Conservation (phyloP, 2,329 filamentous ascomycete genomes). For the Colletotrichum cuscutae region DNA sequence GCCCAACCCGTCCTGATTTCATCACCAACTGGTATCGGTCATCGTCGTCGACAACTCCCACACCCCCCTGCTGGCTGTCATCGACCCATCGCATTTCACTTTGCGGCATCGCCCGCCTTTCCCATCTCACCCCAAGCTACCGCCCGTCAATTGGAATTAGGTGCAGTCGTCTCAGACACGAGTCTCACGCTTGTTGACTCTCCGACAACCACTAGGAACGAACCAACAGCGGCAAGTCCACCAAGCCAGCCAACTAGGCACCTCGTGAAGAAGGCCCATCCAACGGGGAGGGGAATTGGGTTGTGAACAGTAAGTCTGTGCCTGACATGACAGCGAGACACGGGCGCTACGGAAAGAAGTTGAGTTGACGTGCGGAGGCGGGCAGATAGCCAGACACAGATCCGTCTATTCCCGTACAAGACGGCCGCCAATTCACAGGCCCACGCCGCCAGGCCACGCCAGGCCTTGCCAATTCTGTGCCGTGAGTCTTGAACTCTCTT, state of each 20-base stretch:
- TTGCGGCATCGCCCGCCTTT: background rate
- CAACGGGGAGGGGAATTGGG: conserved; percentile 8
- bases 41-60: background rate
- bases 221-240: conserved; percentile 12
- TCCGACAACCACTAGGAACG: conserved; percentile 20
- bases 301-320: conserved; percentile 33
- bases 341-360: conserved; percentile 29
- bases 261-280: conserved; percentile 16
- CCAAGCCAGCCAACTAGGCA: background rate
- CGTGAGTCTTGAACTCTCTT: conserved; percentile 31
- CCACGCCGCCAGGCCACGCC: background rate
- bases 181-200: conserved; percentile 29
- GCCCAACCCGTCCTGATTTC: background rate
- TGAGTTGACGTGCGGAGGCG: conserved; percentile 30
- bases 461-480: conserved; percentile 24
- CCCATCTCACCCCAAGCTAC: background rate
- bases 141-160: conserved; percentile 2
- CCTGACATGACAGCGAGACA: conserved; percentile 36
- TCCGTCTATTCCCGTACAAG: conserved; percentile 31
- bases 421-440: conserved; percentile 13
- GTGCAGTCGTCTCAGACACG: conserved; percentile 27
- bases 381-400: conserved; percentile 27
- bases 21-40: background rate
- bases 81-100: conserved; percentile 8
- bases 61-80: background rate